Evolutionary conservation across 2,329 filamentous ascomycete species (phyloP), one percentile per base, ranked within the genome.

Genomic region (Didymella segeticola): DNA sequence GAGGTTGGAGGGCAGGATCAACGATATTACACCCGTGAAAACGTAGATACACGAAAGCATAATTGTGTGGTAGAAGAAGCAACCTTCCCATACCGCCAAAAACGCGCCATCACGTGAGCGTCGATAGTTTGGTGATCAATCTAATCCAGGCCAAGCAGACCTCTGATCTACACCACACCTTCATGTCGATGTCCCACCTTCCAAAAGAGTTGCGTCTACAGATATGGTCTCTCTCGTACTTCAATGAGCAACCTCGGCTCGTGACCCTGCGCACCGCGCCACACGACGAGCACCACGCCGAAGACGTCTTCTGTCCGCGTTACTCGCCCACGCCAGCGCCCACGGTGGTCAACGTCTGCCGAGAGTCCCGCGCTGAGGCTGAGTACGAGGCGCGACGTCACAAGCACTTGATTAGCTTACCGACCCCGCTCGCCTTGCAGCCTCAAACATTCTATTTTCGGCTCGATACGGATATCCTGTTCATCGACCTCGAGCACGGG

Each of bases 1-100:
- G 1, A 82, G 83, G 51, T 57, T 93, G 8, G 91, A 96, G 70
- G 91, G 90, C 1, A 83, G 91, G 41, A 96, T 96, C 52, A 75
- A 62, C 53, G 71, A 54, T 19, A 39, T 54, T 9, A 54, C 51
- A 4, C 45, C 51, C 23, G 39, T 34, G 22, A 43, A 43, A 38
- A 19, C 43, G 17, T 54, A 48, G 33, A 34, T 26, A 14, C 9
- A n/a, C 6, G n/a, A n/a, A 14, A 19, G 1, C 11, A 20, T 4
- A 30, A 17, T 4, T 20, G 27, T 3, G 17, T 5, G 15, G 20
- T 29, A 22, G 8, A 37, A 29, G 17, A 36, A 20, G 30, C 4
- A 15, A n/a, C n/a, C 11, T 20, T 30, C 9, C 3, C 17, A 45
- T n/a, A 33, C 17, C n/a, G 26, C 3, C 11, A 5, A 19, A 36